A percentile compares a stretch with the other conserved stretches of the same genome.
Evolutionary conservation across 768 basidiomycete genomes (phyloP).

Genomic region (Boletus patriciae): DNA sequence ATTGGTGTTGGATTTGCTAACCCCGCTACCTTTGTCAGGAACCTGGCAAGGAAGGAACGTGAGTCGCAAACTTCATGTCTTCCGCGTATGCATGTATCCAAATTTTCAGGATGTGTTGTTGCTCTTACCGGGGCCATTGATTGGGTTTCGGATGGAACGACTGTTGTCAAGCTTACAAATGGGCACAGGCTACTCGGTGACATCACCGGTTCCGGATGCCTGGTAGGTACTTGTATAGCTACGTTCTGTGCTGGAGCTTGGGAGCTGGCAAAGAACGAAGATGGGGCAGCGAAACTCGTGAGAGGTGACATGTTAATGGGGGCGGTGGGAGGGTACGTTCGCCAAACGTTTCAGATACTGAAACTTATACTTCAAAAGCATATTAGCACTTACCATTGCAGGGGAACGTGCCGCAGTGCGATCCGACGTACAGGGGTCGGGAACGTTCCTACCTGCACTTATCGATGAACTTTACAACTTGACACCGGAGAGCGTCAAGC

Average conservation of each 20-base stretch:
- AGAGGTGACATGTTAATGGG: constrained; percentile 76
- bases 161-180: constrained; percentile 68
- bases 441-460: constrained; percentile 62
- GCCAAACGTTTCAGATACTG: not conserved
- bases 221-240: constrained; percentile 74
- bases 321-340: constrained; percentile 70
- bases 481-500: constrained; percentile 37
- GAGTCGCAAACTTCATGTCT: constrained; percentile 24
- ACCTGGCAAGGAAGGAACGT: constrained; percentile 76
- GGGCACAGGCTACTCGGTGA: constrained; percentile 70
- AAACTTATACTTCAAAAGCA: constrained; percentile 33
- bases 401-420: constrained; percentile 56
- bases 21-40: constrained; percentile 66
- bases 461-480: constrained; percentile 60
- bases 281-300: constrained; percentile 48
- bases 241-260: constrained; percentile 75
- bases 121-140: constrained; percentile 80
- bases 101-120: constrained; percentile 65
- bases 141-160: constrained; percentile 79
- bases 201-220: constrained; percentile 91
- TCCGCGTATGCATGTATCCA: not conserved
- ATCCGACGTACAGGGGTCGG: constrained; percentile 56
- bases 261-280: constrained; percentile 32
- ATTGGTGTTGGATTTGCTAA: constrained; percentile 74
- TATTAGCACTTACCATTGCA: constrained; percentile 59